Evolutionary conservation across 2,329 filamentous ascomycete species (phyloP).

Genomic region (Epichloe baconii): DNA sequence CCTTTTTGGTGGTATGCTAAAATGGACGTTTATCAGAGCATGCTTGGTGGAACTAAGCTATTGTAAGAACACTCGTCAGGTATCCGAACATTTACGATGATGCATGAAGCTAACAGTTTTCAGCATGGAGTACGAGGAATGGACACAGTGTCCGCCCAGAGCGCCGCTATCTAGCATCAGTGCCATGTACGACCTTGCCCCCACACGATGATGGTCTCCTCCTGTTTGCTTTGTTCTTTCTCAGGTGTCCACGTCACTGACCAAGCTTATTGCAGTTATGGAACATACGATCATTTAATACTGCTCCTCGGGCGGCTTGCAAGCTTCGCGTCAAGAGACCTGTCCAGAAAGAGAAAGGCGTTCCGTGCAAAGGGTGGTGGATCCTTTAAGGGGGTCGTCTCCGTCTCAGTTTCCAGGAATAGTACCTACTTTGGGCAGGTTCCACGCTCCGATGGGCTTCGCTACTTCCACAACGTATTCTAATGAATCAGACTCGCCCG

Average conservation of each 20-base stretch:
- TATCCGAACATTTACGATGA: background rate
- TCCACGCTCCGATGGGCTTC: constrained; percentile 41
- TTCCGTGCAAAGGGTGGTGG: constrained; percentile 20
- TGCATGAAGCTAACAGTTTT: constrained; percentile 10
- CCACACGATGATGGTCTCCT: background rate
- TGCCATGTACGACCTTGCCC: constrained; percentile 43
- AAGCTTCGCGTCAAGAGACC: constrained; percentile 65
- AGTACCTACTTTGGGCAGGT: constrained; percentile 37
- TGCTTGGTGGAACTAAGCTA: constrained; percentile 71
- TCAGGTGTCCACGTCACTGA: constrained; percentile 6
- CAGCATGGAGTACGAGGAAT: constrained; percentile 67
- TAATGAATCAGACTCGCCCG: constrained; percentile 28
- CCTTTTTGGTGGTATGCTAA: constrained; percentile 90
- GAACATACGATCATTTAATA: constrained; percentile 77
- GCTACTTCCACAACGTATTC: constrained; percentile 33
- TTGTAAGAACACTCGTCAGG: constrained; percentile 41
- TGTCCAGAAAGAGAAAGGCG: constrained; percentile 61
- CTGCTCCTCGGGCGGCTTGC: constrained; percentile 69
- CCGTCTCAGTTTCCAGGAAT: constrained; percentile 41
- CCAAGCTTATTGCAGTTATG: constrained; percentile 46
- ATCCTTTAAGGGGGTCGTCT: constrained; percentile 17
- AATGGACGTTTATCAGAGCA: constrained; percentile 84
- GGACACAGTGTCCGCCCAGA: constrained; percentile 85
- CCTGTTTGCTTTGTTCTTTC: constrained; percentile 4
- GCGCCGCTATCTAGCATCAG: constrained; percentile 65